These are phyloP conservation scores for Hypoxylon sp. DNA, from an alignment of 2,329 filamentous ascomycete genomes.

Conservation along the genomic window DNA sequence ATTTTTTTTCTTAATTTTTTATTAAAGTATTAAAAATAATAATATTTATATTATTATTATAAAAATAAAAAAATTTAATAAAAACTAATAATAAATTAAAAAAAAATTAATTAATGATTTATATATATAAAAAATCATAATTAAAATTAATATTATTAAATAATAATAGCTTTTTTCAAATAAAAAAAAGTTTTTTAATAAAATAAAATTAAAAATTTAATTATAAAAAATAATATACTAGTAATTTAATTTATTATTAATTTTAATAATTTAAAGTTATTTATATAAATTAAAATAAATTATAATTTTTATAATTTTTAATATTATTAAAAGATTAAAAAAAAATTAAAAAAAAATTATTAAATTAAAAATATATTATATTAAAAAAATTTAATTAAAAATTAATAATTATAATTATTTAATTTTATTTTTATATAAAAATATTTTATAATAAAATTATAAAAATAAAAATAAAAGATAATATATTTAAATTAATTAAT, in stretches of 20 bases:
- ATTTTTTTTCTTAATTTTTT: background rate
- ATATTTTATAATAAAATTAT: background rate
- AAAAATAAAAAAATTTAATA: too few relatives aligned
- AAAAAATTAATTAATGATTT: too few relatives aligned
- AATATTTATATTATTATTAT: background rate
- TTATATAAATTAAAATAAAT: background rate
- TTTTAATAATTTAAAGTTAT: background rate
- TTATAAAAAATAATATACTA: background rate
- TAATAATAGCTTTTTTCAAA: background rate
- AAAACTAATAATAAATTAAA: too few relatives aligned
- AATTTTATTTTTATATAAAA: background rate
- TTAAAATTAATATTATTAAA: too few relatives aligned
- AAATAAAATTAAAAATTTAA: slow-evolving; percentile 1
- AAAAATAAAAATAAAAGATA: background rate
- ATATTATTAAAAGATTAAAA: slow-evolving; percentile 7
- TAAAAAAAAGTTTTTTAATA: background rate
- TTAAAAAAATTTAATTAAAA: too few relatives aligned
- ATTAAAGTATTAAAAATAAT: slow-evolving; percentile 1
- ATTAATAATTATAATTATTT: too few relatives aligned
- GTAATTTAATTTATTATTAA: background rate
- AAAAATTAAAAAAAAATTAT: too few relatives aligned
- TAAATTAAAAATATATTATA: too few relatives aligned
- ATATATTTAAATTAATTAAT: background rate
- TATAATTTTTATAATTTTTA: background rate
- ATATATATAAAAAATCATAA: too few relatives aligned